These are phyloP conservation scores for Cladorrhinum sp. DNA, from an alignment of 2,329 filamentous ascomycete species.

Conservation along the genomic window DNA sequence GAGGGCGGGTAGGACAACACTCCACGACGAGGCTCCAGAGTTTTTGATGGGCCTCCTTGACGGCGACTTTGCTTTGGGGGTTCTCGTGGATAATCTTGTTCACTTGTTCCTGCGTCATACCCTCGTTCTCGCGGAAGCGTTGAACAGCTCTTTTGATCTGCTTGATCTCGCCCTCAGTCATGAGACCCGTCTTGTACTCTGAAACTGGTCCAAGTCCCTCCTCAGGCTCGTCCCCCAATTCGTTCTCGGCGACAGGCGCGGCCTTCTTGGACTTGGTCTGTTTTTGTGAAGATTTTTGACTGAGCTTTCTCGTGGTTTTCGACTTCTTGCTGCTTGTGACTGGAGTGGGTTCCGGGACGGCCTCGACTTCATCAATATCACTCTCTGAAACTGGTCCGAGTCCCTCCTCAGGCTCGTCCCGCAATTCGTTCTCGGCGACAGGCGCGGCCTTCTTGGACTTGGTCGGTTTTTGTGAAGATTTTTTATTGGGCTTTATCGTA, in stretches of 20 bases:
- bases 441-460: no score
- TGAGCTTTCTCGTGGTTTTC: neutral
- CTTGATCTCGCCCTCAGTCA: neutral
- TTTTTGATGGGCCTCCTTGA: conserved; percentile 31
- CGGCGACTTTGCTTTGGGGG: conserved; percentile 8
- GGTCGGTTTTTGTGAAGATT: neutral
- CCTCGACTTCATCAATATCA: neutral
- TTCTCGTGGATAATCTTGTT: conserved; percentile 24
- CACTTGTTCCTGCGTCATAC: conserved; percentile 23
- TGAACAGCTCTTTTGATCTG: conserved; percentile 20
- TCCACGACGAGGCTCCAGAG: conserved; percentile 51
- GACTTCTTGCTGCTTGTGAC: neutral
- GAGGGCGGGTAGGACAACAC: conserved; percentile 48
- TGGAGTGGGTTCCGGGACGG: neutral
- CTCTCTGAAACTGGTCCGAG: neutral
- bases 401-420: neutral
- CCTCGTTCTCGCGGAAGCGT: conserved; percentile 16
- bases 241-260: neutral
- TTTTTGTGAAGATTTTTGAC: neutral
- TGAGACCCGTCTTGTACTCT: neutral
- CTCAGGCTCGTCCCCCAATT: neutral
- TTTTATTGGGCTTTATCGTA: no score
- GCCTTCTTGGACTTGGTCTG: neutral
- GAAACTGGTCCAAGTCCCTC: neutral
- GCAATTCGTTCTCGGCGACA: no score